Base-by-base conservation (phyloP, 805 yeast genomes). In the Millerozyma acaciae region DNA sequence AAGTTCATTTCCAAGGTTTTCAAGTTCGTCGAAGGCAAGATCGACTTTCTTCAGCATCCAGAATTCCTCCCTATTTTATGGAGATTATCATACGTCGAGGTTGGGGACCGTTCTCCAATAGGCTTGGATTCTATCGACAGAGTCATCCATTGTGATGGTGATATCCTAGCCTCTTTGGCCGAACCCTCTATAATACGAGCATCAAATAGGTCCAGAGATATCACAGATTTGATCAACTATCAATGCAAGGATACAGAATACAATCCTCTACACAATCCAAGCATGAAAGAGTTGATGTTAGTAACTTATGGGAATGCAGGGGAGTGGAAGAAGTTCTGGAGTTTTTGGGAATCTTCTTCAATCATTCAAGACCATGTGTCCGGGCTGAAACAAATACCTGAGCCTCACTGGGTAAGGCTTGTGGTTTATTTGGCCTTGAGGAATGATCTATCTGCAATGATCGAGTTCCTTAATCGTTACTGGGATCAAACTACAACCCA, bases 301-400 rank as follows among this genome's bases (percentile, higher is more conserved):
- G 54, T 53, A 30, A 51, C 61, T 1, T 62, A 58, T 34, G 73
- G 71, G 3, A 64, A 62, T 32, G 54, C 65, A 8, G 56, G 57
- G 8, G 48, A 59, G 20, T 66, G 70, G 70, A 35, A 35, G 3
- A 34, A 44, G 28, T 66, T 66, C 45, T 66, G 73, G 73, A 34
- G 37, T 7, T 50, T 57, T 29, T 66, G 71, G 71, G 53, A 64
- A 12, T 31, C 34, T 2, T 42, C 50, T 15, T 32, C 39, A 33
- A 41, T 44, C 23, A 35, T 45, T 15, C 28, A 37, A 23, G 38
- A 35, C 23, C 23, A 14, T 8, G 24, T 26, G 15, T 28, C 30
- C 8, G 23, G 33, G 10, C 26, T 31, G 5, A 26, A 21, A 10
- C 10, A 15, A 7, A 10, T 15, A 12, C 7, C 26, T 23, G 10